Evolutionary conservation across 163 green algal species (phyloP).

Genomic region (Scenedesmus sp.): DNA sequence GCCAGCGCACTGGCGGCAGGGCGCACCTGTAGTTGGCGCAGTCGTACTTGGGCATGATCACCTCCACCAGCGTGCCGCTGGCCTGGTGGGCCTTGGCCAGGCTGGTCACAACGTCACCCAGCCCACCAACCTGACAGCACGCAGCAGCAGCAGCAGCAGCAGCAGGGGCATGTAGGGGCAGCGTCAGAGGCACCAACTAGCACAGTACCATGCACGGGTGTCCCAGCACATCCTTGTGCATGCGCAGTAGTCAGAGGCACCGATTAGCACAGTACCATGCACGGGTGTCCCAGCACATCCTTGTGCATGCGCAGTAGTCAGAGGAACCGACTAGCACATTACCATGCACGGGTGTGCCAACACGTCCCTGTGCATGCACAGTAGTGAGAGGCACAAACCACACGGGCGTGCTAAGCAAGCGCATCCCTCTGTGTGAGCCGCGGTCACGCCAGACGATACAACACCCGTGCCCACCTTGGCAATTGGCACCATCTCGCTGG

Average conservation of each 20-base stretch:
- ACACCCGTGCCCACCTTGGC: constrained; percentile 79
- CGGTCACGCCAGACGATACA: not conserved
- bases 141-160: not conserved
- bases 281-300: too few relatives aligned
- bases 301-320: too few relatives aligned
- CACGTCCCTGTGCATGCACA: too few relatives aligned
- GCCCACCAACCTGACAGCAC: constrained; percentile 87
- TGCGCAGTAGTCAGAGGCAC: not conserved
- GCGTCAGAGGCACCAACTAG: not conserved
- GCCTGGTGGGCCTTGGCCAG: constrained; percentile 90
- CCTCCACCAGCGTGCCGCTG: constrained; percentile 85
- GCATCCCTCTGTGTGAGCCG: too few relatives aligned
- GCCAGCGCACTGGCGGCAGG: too few relatives aligned
- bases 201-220: too few relatives aligned
- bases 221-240: not conserved
- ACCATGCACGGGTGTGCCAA: too few relatives aligned
- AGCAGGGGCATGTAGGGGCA: not conserved
- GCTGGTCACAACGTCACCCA: constrained; percentile 96
- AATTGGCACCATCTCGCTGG: constrained; percentile 97
- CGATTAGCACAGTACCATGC: too few relatives aligned
- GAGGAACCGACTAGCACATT: too few relatives aligned
- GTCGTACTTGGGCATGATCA: constrained; percentile 91
- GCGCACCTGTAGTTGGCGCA: constrained; percentile 78
- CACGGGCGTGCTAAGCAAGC: not conserved
- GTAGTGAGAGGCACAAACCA: too few relatives aligned